These are phyloP conservation scores for Cyberlindnera mrakii DNA, from an alignment of 805 yeast species.

Conservation along the genomic window DNA sequence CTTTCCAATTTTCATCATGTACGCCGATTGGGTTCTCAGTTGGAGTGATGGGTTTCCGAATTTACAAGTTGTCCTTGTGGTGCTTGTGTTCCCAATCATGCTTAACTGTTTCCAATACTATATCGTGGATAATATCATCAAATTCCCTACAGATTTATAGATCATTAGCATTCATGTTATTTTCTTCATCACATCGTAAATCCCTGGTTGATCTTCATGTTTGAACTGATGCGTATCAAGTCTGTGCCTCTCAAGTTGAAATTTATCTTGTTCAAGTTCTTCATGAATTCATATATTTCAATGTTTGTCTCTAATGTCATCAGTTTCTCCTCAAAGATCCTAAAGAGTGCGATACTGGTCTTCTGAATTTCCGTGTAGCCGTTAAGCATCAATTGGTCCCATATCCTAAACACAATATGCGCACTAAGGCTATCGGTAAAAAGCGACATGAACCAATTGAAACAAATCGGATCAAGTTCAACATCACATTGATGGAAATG, in stretches of 20 bases:
- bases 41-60: slow-evolving; percentile 81
- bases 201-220: slow-evolving; percentile 3
- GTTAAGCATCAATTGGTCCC: slow-evolving; percentile 41
- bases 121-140: slow-evolving; percentile 69
- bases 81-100: slow-evolving; percentile 72
- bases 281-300: slow-evolving; percentile 31
- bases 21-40: slow-evolving; percentile 71
- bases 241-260: slow-evolving; percentile 23
- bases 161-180: neutral
- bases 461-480: slow-evolving; percentile 43
- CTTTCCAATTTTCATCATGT: slow-evolving; percentile 59
- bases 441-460: slow-evolving; percentile 52
- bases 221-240: slow-evolving; percentile 15
- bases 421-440: slow-evolving; percentile 47
- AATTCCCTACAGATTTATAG: slow-evolving; percentile 33
- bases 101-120: slow-evolving; percentile 71
- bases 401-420: slow-evolving; percentile 44
- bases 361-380: slow-evolving; percentile 33
- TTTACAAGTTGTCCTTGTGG: slow-evolving; percentile 79
- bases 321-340: slow-evolving; percentile 29
- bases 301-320: slow-evolving; percentile 23
- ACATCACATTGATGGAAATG: slow-evolving; percentile 33
- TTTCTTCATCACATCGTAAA: neutral
- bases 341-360: slow-evolving; percentile 31
- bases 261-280: slow-evolving; percentile 24